Evolutionary conservation across 257 asterid genomes (phyloP).

Genomic region (Solanum okadae): DNA sequence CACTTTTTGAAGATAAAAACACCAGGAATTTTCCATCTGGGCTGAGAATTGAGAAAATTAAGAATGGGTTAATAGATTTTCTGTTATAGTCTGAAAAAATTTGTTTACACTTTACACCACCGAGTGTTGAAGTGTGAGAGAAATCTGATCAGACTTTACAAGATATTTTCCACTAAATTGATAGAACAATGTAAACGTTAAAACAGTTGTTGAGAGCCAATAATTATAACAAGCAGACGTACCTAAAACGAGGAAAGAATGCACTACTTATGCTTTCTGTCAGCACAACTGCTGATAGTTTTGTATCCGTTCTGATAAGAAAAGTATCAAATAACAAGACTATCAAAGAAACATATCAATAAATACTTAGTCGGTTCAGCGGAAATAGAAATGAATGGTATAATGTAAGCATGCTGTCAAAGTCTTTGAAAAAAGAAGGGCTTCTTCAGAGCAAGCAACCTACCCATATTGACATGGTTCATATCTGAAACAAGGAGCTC

Average conservation of each 20-base stretch:
- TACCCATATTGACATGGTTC: conserved; percentile 30
- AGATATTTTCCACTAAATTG: neutral
- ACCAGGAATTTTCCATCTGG: conserved; percentile 72
- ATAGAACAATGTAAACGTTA: neutral
- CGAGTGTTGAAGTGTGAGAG: neutral
- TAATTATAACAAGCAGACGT: neutral
- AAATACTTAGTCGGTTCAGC: neutral
- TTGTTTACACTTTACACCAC: neutral
- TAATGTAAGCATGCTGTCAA: neutral
- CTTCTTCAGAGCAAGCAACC: neutral
- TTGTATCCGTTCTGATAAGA: conserved; percentile 29
- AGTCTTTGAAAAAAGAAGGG: neutral
- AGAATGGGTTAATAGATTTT: neutral
- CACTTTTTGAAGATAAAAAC: conserved; percentile 61
- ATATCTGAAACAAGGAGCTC: conserved; percentile 43
- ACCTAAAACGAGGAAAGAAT: conserved; percentile 83
- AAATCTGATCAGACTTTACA: neutral
- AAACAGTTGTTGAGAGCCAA: neutral
- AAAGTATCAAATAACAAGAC: neutral
- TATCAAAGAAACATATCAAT: neutral
- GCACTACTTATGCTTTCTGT: conserved; percentile 62
- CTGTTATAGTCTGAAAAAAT: neutral
- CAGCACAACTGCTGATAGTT: conserved; percentile 23
- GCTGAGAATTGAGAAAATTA: conserved; percentile 30
- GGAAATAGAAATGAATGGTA: neutral